These are phyloP conservation scores for Odontarrhena argentea DNA, from an alignment of 345 rosid genomes.

Conservation along the genomic window DNA sequence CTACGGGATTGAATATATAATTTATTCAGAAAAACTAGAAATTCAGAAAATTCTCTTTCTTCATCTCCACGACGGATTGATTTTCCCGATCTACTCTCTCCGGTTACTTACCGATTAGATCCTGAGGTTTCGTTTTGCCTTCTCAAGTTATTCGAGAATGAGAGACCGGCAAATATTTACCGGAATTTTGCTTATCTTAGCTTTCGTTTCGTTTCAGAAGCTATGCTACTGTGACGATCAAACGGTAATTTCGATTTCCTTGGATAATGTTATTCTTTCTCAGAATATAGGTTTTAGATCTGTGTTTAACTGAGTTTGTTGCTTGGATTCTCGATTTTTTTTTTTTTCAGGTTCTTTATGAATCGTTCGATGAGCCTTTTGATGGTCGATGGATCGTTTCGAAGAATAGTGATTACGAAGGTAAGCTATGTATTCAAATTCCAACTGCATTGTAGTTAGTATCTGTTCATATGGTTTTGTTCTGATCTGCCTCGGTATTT, in stretches of 20 bases:
- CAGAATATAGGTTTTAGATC: constrained; percentile 11
- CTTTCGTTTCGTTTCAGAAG: constrained; percentile 51
- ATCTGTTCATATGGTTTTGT: constrained; percentile 5
- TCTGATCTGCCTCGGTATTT: not conserved
- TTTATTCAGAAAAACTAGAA: constrained; percentile 3
- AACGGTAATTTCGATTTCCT: constrained; percentile 43
- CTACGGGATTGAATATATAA: constrained; percentile 38
- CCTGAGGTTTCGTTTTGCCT: not conserved
- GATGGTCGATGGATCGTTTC: constrained; percentile 82
- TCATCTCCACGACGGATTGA: constrained; percentile 17
- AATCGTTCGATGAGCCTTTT: constrained; percentile 70
- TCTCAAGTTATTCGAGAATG: constrained; percentile 23
- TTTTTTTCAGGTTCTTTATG: constrained; percentile 60
- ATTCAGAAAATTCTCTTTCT: constrained; percentile 9
- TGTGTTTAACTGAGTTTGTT: constrained; percentile 9
- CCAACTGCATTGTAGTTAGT: constrained; percentile 11
- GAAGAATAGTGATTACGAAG: constrained; percentile 63
- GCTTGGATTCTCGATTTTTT: constrained; percentile 15
- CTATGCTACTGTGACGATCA: constrained; percentile 58
- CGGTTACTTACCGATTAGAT: constrained; percentile 28
- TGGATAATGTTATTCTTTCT: not conserved
- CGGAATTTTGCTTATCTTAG: constrained; percentile 48
- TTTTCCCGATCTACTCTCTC: constrained; percentile 38
- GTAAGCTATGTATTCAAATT: constrained; percentile 27
- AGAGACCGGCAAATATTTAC: constrained; percentile 52